Evolutionary conservation across 1,284 basidiomycete genomes (phyloP).

Genomic region (Flammula alnicola): DNA sequence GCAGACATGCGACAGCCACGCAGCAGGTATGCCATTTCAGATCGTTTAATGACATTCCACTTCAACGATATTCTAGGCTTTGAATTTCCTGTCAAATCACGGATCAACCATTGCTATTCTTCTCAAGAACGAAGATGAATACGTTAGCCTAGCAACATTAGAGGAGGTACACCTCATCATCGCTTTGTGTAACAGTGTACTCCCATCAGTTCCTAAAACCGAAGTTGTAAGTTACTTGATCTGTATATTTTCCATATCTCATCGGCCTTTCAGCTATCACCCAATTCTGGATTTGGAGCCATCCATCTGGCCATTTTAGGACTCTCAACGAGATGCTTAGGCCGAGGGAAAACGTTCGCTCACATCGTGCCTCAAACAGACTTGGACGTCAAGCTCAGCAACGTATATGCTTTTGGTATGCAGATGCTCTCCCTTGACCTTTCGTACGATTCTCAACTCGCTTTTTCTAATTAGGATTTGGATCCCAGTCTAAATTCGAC

Average conservation of each 20-base stretch:
- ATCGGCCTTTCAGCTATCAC: conserved; percentile 49
- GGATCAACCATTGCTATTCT: conserved; percentile 81
- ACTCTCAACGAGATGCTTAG: conserved; percentile 79
- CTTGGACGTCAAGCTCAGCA: conserved; percentile 63
- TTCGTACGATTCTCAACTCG: not conserved
- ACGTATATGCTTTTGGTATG: conserved; percentile 51
- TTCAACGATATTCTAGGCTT: conserved; percentile 55
- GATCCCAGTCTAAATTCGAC: conserved; percentile 61
- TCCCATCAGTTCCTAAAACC: conserved; percentile 72
- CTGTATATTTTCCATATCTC: not conserved
- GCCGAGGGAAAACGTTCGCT: conserved; percentile 61
- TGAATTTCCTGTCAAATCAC: conserved; percentile 80
- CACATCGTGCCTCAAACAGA: conserved; percentile 73
- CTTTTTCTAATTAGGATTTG: conserved; percentile 45
- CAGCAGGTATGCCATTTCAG: conserved; percentile 57
- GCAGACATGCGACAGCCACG: conserved; percentile 64
- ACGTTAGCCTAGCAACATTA: conserved; percentile 67
- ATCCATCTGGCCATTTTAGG: conserved; percentile 83
- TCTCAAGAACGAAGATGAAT: conserved; percentile 72
- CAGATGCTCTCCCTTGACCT: not conserved
- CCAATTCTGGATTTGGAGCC: conserved; percentile 78
- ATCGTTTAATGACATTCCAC: not conserved
- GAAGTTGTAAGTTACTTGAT: conserved; percentile 67
- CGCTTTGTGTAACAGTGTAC: conserved; percentile 65
- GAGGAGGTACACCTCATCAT: conserved; percentile 82